Conservation (phyloP, 805 yeast species). For the Zygotorulaspora sp. region DNA sequence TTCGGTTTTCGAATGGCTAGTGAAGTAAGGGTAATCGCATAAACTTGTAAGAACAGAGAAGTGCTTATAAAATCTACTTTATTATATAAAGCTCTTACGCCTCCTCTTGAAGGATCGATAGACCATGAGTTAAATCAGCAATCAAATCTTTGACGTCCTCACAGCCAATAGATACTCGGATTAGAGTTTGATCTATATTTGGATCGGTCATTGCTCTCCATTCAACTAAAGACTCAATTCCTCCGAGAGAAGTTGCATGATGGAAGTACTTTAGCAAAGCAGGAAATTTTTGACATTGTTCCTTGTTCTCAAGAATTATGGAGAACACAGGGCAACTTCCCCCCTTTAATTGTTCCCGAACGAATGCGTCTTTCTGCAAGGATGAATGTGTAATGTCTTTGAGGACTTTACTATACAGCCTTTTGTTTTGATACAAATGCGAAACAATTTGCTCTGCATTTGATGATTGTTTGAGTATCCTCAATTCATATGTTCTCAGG, state of each 20-base stretch:
- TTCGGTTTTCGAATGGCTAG: constrained; percentile 14
- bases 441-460: constrained; percentile 60
- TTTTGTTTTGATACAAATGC: constrained; percentile 48
- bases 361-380: constrained; percentile 65
- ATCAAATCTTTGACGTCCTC: constrained; percentile 77
- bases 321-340: constrained; percentile 76
- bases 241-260: constrained; percentile 92
- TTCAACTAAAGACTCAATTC: constrained; percentile 85
- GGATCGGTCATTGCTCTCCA: constrained; percentile 80
- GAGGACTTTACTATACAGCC: constrained; percentile 45
- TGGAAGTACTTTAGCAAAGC: constrained; percentile 62
- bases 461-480: constrained; percentile 61
- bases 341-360: constrained; percentile 59
- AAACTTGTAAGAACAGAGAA: no score
- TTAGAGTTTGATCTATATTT: constrained; percentile 48
- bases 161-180: constrained; percentile 77
- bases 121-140: constrained; percentile 51
- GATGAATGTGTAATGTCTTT: constrained; percentile 64
- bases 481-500: constrained; percentile 70
- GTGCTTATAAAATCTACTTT: no score
- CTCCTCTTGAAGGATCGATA: constrained; percentile 14
- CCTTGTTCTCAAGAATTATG: constrained; percentile 46
- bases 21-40: neutral
- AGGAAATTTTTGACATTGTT: constrained; percentile 61
- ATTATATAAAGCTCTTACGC: no score